phyloP scores from a whole-genome alignment of 2,329 filamentous ascomycete genomes.

The Metarhizium robertsii region DNA sequence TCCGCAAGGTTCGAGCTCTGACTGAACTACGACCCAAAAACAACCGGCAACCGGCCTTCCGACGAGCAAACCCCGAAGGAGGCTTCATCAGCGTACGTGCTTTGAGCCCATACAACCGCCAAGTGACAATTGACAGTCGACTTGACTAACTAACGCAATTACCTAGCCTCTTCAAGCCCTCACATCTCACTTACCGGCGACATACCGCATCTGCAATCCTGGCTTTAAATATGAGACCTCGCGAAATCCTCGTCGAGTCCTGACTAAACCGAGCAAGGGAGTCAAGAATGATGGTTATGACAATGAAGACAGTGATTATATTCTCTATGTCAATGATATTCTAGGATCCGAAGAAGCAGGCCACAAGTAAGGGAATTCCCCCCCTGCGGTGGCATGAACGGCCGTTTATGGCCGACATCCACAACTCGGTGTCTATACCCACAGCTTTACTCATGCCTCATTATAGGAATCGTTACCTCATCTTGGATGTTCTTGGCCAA shows the following conservation, averaged over 20 bases:
- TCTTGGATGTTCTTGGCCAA: constrained; percentile 92
- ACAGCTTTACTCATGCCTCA: neutral
- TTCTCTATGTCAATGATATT: constrained; percentile 98
- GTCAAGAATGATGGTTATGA: constrained; percentile 98
- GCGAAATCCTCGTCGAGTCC: constrained; percentile 84
- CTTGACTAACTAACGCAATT: neutral
- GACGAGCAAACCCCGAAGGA: constrained; percentile 90
- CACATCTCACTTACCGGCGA: constrained; percentile 84
- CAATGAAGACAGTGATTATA: constrained; percentile 98
- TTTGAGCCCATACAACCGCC: neutral
- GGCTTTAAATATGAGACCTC: constrained; percentile 98
- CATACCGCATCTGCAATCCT: constrained; percentile 97
- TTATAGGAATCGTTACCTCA: constrained; percentile 81
- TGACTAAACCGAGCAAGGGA: constrained; percentile 98
- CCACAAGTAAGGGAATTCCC: constrained; percentile 64
- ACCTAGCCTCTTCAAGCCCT: constrained; percentile 86
- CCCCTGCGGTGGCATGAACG: neutral
- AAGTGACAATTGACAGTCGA: neutral
- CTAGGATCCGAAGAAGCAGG: constrained; percentile 94
- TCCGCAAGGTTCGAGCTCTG: constrained; percentile 65
- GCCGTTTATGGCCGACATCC: neutral
- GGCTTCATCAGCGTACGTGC: constrained; percentile 87
- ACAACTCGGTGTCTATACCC: neutral
- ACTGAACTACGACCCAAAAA: constrained; percentile 73
- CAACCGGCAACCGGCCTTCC: constrained; percentile 80